These are phyloP conservation scores for Trichaptum fuscoviolaceum DNA, from an alignment of 768 basidiomycete genomes.

Conservation along the genomic window DNA sequence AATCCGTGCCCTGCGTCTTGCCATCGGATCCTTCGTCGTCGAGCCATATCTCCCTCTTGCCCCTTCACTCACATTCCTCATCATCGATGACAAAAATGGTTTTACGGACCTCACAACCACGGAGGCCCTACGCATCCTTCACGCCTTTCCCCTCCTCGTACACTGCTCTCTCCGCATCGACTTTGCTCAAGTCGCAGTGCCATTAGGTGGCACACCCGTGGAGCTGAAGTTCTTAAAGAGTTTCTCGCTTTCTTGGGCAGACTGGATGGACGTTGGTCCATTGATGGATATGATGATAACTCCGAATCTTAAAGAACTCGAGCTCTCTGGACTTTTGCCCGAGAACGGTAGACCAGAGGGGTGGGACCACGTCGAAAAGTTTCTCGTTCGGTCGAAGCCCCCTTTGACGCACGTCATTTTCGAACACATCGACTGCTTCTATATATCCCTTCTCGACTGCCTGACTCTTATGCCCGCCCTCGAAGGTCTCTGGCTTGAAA, in stretches of 20 bases:
- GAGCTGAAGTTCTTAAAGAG: background rate
- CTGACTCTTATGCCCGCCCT: background rate
- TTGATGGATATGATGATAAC: background rate
- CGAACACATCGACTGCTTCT: conserved; percentile 4
- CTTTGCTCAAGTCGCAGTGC: background rate
- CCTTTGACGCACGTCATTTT: conserved; percentile 1
- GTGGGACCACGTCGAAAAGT: background rate
- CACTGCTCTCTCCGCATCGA: conserved; percentile 2
- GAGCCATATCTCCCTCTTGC: background rate
- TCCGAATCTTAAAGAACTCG: conserved; percentile 1
- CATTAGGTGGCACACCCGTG: background rate
- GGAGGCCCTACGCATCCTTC: background rate
- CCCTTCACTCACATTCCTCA: background rate
- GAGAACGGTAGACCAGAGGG: background rate
- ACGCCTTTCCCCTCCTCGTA: background rate
- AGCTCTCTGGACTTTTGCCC: background rate
- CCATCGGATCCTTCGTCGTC: background rate
- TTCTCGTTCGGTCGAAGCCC: background rate
- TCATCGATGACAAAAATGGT: background rate
- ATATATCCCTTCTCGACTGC: background rate
- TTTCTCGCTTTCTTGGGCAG: conserved; percentile 1
- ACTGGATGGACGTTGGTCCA: background rate
- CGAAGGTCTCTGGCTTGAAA: conserved; percentile 2
- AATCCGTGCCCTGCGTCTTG: background rate
- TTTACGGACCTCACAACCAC: background rate